Evolutionary conservation across 495 filamentous ascomycete species (phyloP).

Genomic region (Penicillium dipodomyicola): DNA sequence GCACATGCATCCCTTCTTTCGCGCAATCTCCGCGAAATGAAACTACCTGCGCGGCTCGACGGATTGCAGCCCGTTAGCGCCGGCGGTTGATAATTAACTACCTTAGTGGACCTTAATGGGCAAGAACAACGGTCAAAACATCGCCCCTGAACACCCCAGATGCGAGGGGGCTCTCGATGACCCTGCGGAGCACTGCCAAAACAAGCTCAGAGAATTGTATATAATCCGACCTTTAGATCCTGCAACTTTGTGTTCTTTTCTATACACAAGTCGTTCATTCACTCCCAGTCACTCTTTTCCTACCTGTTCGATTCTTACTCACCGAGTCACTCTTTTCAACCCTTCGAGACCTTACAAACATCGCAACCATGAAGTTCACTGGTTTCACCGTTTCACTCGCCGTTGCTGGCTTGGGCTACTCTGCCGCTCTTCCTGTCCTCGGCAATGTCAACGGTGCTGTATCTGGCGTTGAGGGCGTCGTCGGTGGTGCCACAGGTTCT

Average conservation of each 20-base stretch:
- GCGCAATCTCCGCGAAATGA: slow-evolving; percentile 1
- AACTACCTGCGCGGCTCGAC: slow-evolving; percentile 7
- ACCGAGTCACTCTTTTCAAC: slow-evolving; percentile 28
- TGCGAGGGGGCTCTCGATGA: slow-evolving; percentile 12
- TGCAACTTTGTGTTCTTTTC: slow-evolving; percentile 3
- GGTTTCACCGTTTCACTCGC: slow-evolving; percentile 36
- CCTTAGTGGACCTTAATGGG: slow-evolving; percentile 10
- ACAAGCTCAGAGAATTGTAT: slow-evolving; percentile 19
- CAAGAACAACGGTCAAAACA: slow-evolving; percentile 13
- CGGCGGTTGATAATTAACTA: slow-evolving; percentile 17
- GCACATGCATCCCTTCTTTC: slow-evolving; percentile 12
- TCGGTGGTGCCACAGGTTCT: slow-evolving; percentile 7
- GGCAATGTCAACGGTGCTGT: slow-evolving; percentile 1
- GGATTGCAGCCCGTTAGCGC: slow-evolving; percentile 10
- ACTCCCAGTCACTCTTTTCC: slow-evolving; percentile 26
- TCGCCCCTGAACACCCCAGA: slow-evolving; percentile 16
- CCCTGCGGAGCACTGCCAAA: slow-evolving; percentile 6
- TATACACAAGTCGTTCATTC: slow-evolving; percentile 25
- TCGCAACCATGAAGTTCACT: slow-evolving; percentile 43
- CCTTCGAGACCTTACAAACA: slow-evolving; percentile 8
- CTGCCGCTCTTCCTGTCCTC: slow-evolving; percentile 21
- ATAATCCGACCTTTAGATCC: slow-evolving; percentile 17
- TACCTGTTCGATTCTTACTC: slow-evolving; percentile 9
- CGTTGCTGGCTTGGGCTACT: slow-evolving; percentile 19
- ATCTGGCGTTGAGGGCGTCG: slow-evolving; percentile 4